Conservation (phyloP, 2,329 filamentous ascomycete species). For the Fusarium torreyae region DNA sequence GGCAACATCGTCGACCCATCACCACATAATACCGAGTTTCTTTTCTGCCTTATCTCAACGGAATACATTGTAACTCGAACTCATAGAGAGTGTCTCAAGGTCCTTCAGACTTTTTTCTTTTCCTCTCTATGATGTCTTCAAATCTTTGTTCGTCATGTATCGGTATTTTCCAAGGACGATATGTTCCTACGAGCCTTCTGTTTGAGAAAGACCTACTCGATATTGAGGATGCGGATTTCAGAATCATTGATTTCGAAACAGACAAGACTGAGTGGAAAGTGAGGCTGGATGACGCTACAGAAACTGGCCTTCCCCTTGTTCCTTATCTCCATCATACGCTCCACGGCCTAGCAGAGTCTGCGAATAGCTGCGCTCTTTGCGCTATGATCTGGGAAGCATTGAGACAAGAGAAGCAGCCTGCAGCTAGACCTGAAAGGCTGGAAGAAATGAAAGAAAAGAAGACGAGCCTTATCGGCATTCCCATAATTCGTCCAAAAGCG, state of each 20-base stretch:
- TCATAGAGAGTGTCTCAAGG: not conserved
- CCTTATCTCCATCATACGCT: slow-evolving; percentile 29
- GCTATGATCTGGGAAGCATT: slow-evolving; percentile 34
- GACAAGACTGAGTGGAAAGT: slow-evolving; percentile 10
- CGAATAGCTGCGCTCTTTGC: slow-evolving; percentile 31
- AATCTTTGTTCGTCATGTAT: slow-evolving; percentile 22
- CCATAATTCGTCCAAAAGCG: slow-evolving; percentile 4
- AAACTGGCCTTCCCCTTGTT: not conserved
- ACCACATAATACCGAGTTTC: too few relatives aligned
- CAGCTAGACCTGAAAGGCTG: not conserved
- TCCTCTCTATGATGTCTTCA: not conserved
- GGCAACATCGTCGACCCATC: not conserved
- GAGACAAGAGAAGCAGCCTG: slow-evolving; percentile 5
- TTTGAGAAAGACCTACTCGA: slow-evolving; percentile 14
- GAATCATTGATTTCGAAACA: not conserved
- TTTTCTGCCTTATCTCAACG: not conserved
- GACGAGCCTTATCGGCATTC: slow-evolving; percentile 17
- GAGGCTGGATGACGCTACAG: slow-evolving; percentile 1
- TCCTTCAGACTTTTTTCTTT: not conserved
- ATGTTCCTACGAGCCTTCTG: slow-evolving; percentile 12
- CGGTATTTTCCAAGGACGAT: slow-evolving; percentile 30
- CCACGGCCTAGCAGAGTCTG: slow-evolving; percentile 10
- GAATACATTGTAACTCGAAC: too few relatives aligned
- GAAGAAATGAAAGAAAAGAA: not conserved
- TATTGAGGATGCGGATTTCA: not conserved